These are phyloP conservation scores for Aspergillus persii DNA, from an alignment of 2,329 filamentous ascomycete genomes.

Conservation along the genomic window DNA sequence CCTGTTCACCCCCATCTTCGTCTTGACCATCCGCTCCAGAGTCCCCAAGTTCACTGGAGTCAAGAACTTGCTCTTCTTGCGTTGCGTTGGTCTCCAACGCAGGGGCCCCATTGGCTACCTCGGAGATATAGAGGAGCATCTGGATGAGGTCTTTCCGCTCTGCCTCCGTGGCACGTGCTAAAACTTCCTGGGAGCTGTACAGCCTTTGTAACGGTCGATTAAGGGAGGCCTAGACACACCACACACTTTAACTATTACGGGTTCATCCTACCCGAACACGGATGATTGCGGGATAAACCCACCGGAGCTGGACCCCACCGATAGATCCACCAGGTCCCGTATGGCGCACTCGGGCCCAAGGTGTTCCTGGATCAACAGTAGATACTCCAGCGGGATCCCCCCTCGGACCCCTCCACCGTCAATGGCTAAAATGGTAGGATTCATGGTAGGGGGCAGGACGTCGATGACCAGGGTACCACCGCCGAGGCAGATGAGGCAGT, in stretches of 20 bases:
- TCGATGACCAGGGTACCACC: conserved; percentile 14
- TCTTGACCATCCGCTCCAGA: background rate
- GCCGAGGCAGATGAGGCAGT: conserved; percentile 18
- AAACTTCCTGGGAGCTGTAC: background rate
- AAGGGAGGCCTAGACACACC: background rate
- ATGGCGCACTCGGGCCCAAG: conserved; percentile 8
- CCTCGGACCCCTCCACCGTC: conserved; percentile 24
- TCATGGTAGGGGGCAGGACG: conserved; percentile 24
- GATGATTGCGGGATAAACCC: background rate
- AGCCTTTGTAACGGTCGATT: background rate
- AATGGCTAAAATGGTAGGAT: conserved; percentile 26
- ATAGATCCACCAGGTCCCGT: conserved; percentile 11
- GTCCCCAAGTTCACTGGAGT: too few relatives aligned
- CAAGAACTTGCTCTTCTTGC: background rate
- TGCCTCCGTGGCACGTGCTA: background rate
- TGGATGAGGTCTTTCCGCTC: conserved; percentile 5
- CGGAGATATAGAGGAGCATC: background rate
- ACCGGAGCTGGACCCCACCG: conserved; percentile 16
- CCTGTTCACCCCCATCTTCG: background rate
- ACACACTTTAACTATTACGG: background rate
- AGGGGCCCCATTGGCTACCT: background rate
- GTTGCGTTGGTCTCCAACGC: background rate
- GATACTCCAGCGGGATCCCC: conserved; percentile 18
- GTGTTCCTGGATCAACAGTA: conserved; percentile 16
- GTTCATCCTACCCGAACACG: background rate